Percentiles rank a stretch among this genome's conserved stretches.
phyloP scores from a whole-genome alignment of 2,329 filamentous ascomycete species.

The Aspergillus aculeatus region DNA sequence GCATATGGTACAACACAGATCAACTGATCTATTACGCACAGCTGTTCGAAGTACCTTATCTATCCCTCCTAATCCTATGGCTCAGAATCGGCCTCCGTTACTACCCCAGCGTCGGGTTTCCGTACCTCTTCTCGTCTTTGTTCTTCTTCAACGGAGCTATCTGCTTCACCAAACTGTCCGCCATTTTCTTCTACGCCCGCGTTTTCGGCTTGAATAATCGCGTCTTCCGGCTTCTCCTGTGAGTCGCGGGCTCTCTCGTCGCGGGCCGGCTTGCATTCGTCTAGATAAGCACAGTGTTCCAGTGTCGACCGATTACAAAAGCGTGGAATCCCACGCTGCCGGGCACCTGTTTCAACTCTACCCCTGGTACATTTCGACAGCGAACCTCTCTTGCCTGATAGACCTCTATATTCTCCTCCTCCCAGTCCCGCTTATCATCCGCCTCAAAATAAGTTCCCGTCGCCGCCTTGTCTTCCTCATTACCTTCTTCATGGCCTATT shows the following conservation, averaged over 20 bases:
- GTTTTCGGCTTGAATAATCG: not conserved
- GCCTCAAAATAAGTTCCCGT: not conserved
- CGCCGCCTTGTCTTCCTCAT: not conserved
- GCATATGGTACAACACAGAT: not conserved
- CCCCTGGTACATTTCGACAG: not conserved
- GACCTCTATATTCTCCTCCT: not conserved
- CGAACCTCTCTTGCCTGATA: not conserved
- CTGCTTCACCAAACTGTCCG: not conserved
- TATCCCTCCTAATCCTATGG: not conserved
- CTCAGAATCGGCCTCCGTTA: not conserved
- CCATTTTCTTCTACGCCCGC: not conserved
- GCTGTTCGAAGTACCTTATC: too few species aligned
- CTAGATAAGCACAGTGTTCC: not conserved
- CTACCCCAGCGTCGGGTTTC: not conserved
- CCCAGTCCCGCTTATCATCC: not conserved
- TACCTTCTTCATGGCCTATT: not conserved
- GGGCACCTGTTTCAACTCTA: not conserved
- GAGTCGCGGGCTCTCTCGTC: not conserved
- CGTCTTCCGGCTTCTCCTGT: not conserved
- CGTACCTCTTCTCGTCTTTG: not conserved
- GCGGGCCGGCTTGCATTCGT: not conserved
- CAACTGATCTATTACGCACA: not conserved
- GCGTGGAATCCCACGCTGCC: not conserved
- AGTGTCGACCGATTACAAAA: not conserved
- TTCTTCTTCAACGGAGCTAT: not conserved